Conservation (phyloP, 148 eudicot species). For the Polygonum aviculare region DNA sequence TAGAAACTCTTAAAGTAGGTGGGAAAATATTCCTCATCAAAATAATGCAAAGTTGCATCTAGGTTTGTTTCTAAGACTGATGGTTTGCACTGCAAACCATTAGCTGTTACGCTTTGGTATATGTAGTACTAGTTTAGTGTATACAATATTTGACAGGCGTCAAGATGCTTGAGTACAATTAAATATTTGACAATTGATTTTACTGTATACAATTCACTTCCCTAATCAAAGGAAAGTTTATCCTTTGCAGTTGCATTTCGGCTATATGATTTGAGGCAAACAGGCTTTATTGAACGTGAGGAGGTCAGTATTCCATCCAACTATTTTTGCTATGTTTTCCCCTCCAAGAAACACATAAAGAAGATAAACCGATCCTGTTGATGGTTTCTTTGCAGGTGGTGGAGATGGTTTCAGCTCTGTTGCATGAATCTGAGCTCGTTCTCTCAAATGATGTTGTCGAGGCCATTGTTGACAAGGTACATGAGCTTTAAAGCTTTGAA, state of each 20-base stretch:
- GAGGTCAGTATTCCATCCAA: slow-evolving; percentile 42
- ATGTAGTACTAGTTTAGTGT: no score
- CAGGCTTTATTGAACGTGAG: slow-evolving; percentile 79
- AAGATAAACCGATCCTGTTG: not conserved
- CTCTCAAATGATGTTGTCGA: slow-evolving; percentile 59
- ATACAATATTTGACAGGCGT: no score
- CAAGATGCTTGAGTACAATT: not conserved
- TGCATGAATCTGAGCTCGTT: slow-evolving; percentile 57
- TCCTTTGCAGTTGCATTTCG: slow-evolving; percentile 70
- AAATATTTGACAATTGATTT: not conserved
- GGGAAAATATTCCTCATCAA: no score
- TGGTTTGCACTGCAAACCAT: no score
- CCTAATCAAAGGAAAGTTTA: slow-evolving; percentile 2
- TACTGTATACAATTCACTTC: not conserved
- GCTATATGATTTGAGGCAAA: slow-evolving; percentile 62
- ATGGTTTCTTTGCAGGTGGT: slow-evolving; percentile 35
- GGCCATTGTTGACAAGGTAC: slow-evolving; percentile 65
- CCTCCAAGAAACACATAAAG: not conserved
- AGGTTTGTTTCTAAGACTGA: no score
- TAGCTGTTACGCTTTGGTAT: no score
- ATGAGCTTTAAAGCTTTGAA: not conserved
- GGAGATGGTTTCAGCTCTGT: slow-evolving; percentile 69
- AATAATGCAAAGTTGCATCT: no score
- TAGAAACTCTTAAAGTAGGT: no score
- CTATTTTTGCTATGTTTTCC: not conserved